phyloP scores from a whole-genome alignment of 2,329 filamentous ascomycete genomes.

The Ceratocystis colombiana region DNA sequence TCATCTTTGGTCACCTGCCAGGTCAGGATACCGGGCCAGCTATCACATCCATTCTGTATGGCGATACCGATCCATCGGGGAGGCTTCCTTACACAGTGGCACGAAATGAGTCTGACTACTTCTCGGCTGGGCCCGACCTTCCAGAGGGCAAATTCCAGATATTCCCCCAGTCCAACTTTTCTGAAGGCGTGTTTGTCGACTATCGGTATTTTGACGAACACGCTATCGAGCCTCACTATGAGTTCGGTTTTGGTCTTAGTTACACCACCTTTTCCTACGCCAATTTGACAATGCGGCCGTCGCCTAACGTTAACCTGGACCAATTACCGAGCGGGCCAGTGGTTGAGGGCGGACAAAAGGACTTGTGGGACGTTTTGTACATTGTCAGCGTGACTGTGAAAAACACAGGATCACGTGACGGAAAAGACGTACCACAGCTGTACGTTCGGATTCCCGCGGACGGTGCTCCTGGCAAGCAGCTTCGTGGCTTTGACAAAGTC shows the following conservation, averaged over 20 bases:
- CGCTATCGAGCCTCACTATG: constrained; percentile 42
- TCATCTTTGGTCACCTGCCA: constrained; percentile 55
- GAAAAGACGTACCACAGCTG: constrained; percentile 41
- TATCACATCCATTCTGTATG: constrained; percentile 48
- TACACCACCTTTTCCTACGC: constrained; percentile 46
- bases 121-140: constrained; percentile 44
- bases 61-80: constrained; percentile 46
- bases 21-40: constrained; percentile 53
- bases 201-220: constrained; percentile 45
- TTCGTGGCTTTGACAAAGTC: constrained; percentile 58
- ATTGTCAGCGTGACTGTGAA: constrained; percentile 34
- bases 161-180: constrained; percentile 44
- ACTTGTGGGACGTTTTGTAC: constrained; percentile 41
- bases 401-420: constrained; percentile 38
- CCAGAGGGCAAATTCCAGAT: constrained; percentile 42
- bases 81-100: constrained; percentile 54
- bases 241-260: constrained; percentile 48
- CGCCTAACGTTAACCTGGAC: constrained; percentile 29
- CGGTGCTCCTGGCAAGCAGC: constrained; percentile 43
- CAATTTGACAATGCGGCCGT: constrained; percentile 34
- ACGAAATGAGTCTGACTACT: constrained; percentile 47
- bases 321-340: constrained; percentile 36
- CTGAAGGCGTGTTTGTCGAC: constrained; percentile 44
- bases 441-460: constrained; percentile 39
- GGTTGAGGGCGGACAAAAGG: constrained; percentile 37